Evolutionary conservation across 192 early-diverging fungal genomes (phyloP).

Genomic region (Gryganskiella cystojenkinii): DNA sequence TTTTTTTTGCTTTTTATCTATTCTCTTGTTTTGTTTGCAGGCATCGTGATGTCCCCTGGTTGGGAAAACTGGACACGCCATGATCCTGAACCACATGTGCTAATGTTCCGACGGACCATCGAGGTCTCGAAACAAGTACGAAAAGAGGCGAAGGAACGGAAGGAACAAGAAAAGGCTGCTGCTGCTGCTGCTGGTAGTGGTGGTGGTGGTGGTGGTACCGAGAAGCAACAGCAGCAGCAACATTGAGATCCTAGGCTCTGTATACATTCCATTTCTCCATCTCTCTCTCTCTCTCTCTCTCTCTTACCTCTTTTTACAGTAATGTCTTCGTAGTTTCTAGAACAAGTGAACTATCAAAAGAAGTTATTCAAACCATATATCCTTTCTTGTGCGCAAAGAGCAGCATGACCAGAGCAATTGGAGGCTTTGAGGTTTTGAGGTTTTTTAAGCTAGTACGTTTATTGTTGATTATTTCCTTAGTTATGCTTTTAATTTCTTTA

Average conservation of each 20-base stretch:
- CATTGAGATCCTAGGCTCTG: no score
- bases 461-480: no score
- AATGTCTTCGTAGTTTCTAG: no score
- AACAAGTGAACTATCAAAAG: no score
- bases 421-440: no score
- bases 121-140: not conserved
- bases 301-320: not conserved
- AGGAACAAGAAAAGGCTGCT: not conserved
- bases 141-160: not conserved
- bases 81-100: conserved; percentile 43
- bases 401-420: no score
- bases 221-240: not conserved
- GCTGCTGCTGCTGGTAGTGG: not conserved
- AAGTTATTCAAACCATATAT: no score
- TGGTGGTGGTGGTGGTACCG: no score
- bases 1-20: not conserved
- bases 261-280: no score
- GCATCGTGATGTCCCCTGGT: conserved; percentile 24
- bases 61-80: conserved; percentile 38
- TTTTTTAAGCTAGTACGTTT: no score
- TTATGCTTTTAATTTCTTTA: no score
- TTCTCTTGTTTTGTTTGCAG: not conserved
- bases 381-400: no score
- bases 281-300: not conserved
- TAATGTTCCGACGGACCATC: conserved; percentile 31